Conservation (phyloP, 1,139 yeast species). For the Hanseniaspora uvarum region DNA sequence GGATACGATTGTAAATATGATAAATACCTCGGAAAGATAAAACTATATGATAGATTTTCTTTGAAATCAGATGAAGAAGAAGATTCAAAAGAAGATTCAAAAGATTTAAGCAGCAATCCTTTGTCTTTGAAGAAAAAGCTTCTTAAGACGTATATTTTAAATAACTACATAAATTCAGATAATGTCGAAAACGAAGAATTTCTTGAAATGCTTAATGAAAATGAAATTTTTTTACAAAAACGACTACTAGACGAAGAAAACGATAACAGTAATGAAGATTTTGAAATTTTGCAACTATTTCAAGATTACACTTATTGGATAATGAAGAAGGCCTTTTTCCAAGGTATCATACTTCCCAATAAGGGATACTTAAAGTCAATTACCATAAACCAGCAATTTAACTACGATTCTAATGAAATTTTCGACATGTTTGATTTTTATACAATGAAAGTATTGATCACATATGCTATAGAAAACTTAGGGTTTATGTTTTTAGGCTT, state of each 20-base stretch:
- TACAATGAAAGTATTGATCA: not conserved
- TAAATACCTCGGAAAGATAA: not conserved
- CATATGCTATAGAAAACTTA: conserved; percentile 25
- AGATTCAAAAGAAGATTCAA: not conserved
- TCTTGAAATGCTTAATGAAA: conserved; percentile 10
- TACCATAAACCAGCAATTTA: not conserved
- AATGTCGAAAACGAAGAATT: not conserved
- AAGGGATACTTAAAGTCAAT: not conserved
- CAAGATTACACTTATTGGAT: conserved; percentile 29
- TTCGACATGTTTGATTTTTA: conserved; percentile 26
- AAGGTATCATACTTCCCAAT: conserved; percentile 17
- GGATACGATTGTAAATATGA: conserved; percentile 26
- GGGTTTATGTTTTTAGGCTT: conserved; percentile 30
- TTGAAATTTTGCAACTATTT: conserved; percentile 24
- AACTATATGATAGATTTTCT: conserved; percentile 2
- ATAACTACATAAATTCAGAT: conserved; percentile 7
- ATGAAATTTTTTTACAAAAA: conserved; percentile 9
- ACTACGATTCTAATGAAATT: not conserved
- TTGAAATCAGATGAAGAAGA: not conserved
- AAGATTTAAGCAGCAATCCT: not conserved
- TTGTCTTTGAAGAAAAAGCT: not conserved
- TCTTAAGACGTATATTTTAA: conserved; percentile 6
- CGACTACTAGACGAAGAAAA: not conserved
- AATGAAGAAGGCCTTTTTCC: conserved; percentile 25
- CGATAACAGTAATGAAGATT: conserved; percentile 18